Base-by-base conservation (phyloP, 2,329 filamentous ascomycete genomes). In the Stagonosporopsis chrysanthemi region DNA sequence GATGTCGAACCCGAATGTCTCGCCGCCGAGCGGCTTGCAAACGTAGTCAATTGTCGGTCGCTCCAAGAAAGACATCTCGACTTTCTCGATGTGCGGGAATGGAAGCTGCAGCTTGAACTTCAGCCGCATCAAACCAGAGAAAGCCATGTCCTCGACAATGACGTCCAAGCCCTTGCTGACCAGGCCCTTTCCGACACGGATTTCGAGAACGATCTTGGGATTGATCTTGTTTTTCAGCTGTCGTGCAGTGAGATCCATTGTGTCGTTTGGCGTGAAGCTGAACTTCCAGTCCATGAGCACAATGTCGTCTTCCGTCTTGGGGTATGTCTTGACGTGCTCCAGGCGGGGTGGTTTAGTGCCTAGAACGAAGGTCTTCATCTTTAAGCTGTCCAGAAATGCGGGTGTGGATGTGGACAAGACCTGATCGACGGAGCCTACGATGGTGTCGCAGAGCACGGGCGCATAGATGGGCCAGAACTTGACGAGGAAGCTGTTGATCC, bases 211-310 rank as follows among this genome's bases (percentile, higher is more conserved):
- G 55, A 99, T 84, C 79, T 98, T 99, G 52, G 95, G 95, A 73
- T 99, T 98, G 77, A 98, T 86, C 82, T 97, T 97, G 82, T 93
- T 92, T 82, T 91, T 94, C 71, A 97, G 80, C 76, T 99, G 95
- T 59, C 90, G 87, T 2, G 89, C 83, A 2, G 95, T 99, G 84
- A 99, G 87, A 76, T 99, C 95, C 65, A 90, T 88, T 2, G 86
- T 90, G 76, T 99, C 96, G 66, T 95, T 98, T 31, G 95, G 95
- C 0, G 91, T 98, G 80, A 99, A 99, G 83, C 94, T 98, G 78
- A 99, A 99, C 72, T 96, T 97, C 95, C 95, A 99, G 75, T 99
- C 95, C 95, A 99, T 99, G 71, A 98, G 86, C 39, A 99, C 92
- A 56, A 93, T 88, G 72, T 99, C 95, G 62, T 97, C 93, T 67